Evolutionary conservation across 345 rosid genomes (phyloP), one percentile per base, ranked within the genome.

Genomic region (Euphorbia pulcherrima): DNA sequence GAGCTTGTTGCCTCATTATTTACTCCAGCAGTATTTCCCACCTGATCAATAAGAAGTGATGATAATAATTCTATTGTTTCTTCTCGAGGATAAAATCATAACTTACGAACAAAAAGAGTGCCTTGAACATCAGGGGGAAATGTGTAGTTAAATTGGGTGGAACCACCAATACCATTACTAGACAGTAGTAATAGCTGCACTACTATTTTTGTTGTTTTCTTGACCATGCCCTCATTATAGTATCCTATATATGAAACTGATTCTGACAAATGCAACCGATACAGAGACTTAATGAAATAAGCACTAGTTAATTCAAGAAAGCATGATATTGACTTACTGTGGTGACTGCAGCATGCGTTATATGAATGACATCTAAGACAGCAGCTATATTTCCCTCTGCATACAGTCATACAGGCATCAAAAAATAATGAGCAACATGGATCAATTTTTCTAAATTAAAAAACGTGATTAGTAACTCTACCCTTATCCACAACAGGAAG

Each of bases 341-440:
- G 63, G 99, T 90, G 59, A 95, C 90, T 37, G 98, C 99, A 72
- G 99, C 98, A 75, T 95, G 97, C 70, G 97, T 88, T 46, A 90
- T 82, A 78, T 86, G 85, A 72, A 95, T 82, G 72, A 92, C 99
- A 80, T 90, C 97, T 72, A 95, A 79, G 72, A 90, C 97, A 33
- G 92, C 85, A 74, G 80, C 89, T 58, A 95, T 65, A 76, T 79
- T 82, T 75, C 97, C 99, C 62, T 90, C 99, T 92, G 94, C 44
- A 72, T 55, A 64, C 72, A 80, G 69, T 60, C 35, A 72, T 27
- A 56, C 72, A 41, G 68, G 55, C 39, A 60, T 51, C 20, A 58
- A 55, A 72, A 18, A 65, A 44, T 72, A 47, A 57, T 33, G 44
- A 37, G 54, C 24, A 44, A 6, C 35, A 11, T 6, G 65, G 59